A percentile compares a stretch with the other conserved stretches of the same genome.
These are phyloP conservation scores for Blechomonas ayalai DNA, from an alignment of 208 protist genomes.

Conservation along the genomic window DNA sequence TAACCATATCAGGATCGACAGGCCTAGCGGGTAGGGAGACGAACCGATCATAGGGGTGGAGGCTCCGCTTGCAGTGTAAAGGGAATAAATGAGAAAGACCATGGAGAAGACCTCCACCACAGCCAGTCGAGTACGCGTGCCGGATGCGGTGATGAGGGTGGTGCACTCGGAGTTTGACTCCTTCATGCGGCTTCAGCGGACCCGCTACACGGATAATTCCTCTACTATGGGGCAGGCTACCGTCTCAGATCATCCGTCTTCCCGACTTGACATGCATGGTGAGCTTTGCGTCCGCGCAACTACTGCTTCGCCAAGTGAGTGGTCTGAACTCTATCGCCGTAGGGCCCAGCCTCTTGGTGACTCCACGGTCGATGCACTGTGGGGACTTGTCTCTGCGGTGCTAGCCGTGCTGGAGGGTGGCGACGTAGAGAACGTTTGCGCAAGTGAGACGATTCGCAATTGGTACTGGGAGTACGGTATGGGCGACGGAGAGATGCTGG, in stretches of 20 bases:
- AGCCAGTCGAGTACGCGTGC: too few relatives aligned
- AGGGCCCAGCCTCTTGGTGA: conserved; percentile 10
- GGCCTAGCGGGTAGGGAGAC: too few relatives aligned
- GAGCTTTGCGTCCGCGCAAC: neutral
- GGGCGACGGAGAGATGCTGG: conserved; percentile 14
- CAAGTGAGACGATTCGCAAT: conserved; percentile 30
- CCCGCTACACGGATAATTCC: conserved; percentile 8
- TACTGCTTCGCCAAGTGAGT: conserved; percentile 4
- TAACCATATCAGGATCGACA: too few relatives aligned
- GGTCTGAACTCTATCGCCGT: conserved; percentile 30
- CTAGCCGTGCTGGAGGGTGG: conserved; percentile 31
- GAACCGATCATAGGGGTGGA: too few relatives aligned
- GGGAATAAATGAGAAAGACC: too few relatives aligned
- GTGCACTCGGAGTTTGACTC: conserved; percentile 5
- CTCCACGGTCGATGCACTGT: conserved; percentile 21
- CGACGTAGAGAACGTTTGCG: conserved; percentile 23
- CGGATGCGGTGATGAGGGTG: too few relatives aligned
- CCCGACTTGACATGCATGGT: too few relatives aligned
- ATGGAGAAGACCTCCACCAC: too few relatives aligned
- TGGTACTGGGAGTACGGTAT: conserved; percentile 49
- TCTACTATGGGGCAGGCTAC: too few relatives aligned
- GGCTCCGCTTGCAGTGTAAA: too few relatives aligned
- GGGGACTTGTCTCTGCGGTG: conserved; percentile 32
- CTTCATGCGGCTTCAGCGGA: conserved; percentile 16
- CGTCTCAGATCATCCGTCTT: too few relatives aligned